Evolutionary conservation across 352 stramenopile species (phyloP), one percentile per base, ranked within the genome.

Genomic region (Phytophthora sp.): DNA sequence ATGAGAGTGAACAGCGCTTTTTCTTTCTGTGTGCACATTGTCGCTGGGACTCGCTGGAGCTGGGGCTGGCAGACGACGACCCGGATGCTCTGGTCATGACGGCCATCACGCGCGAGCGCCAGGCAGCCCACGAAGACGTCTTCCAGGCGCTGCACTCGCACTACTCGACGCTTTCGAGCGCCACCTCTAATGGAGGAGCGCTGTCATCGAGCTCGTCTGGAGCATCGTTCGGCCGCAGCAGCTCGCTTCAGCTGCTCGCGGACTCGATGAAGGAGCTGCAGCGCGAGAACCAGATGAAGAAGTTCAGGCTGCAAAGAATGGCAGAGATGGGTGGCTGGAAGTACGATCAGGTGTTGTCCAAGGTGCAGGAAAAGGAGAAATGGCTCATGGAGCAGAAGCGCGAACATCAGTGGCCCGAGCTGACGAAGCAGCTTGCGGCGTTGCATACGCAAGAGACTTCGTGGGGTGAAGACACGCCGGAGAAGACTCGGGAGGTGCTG

Each of bases 1-100:
- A 90, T 59, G 79, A 90, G 26, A 54, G 55, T 16, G 50, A 65
- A 3, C 74, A 80, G 39, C 78, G 82, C 41, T 95, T 83, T 52
- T 94, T 93, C 57, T 93, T 96, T 59, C 71, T 90, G 16, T 96
- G 89, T 49, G 42, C 76, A 41, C 89, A 96, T 66, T 96, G 89
- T 63, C 82, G 85, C 39, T 96, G 89, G 89, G 89, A 96, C 59
- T 96, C 89, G 54, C 63, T 91, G 53, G 74, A 66, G 16, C 30
- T 94, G 27, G 77, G 63, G 11, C 65, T 96, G 12, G 58, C 74
- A 1, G 89, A 94, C 38, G 82, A 94, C 49, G 86, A 94, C 55
- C 86, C 84, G n/a, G 89, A 95, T 55, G 88, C 74, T 62, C 76
- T 96, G 31, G 71, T 93, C 60, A 93, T 92, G 86, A 84, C 84